Percentiles rank a stretch among this genome's conserved stretches.
Evolutionary conservation across 73 alveolate species (phyloP).

Genomic region (Symbiodinium natans): DNA sequence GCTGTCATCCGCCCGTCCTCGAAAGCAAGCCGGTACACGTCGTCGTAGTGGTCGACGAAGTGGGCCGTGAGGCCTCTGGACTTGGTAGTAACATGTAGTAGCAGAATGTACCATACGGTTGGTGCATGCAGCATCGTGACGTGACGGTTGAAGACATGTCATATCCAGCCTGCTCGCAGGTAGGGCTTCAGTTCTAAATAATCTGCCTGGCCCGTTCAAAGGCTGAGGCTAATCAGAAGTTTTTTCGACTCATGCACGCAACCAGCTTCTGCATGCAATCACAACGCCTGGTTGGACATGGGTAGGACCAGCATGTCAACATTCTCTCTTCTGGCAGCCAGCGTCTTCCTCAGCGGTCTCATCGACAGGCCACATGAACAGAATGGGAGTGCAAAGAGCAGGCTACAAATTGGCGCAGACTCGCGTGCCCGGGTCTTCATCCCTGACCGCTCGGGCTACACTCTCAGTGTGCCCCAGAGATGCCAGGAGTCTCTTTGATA

Average conservation of each 20-base stretch:
- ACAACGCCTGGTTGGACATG: conserved; percentile 94
- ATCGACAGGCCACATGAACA: neutral
- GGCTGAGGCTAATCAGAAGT: neutral
- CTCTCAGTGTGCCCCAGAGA: neutral
- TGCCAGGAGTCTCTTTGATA: conserved; percentile 94
- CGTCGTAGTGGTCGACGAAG: conserved; percentile 85
- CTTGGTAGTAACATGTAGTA: neutral
- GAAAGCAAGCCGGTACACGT: conserved; percentile 76
- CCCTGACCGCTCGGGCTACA: too few relatives aligned
- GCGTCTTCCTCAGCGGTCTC: conserved; percentile 94
- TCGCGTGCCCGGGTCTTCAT: too few relatives aligned
- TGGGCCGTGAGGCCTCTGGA: conserved; percentile 64
- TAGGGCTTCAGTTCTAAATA: conserved; percentile 69
- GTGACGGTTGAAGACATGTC: neutral
- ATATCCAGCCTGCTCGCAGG: conserved; percentile 56
- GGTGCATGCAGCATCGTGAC: neutral
- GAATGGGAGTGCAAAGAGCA: too few relatives aligned
- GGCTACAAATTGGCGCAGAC: too few relatives aligned
- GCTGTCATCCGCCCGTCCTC: neutral
- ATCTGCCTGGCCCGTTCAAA: neutral
- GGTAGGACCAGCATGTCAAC: conserved; percentile 95
- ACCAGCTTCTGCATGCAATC: neutral
- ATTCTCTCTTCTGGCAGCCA: conserved; percentile 97
- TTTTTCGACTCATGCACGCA: neutral
- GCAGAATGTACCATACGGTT: neutral